Evolutionary conservation across 495 filamentous ascomycete genomes (phyloP).

Genomic region (Terfezia boudieri): DNA sequence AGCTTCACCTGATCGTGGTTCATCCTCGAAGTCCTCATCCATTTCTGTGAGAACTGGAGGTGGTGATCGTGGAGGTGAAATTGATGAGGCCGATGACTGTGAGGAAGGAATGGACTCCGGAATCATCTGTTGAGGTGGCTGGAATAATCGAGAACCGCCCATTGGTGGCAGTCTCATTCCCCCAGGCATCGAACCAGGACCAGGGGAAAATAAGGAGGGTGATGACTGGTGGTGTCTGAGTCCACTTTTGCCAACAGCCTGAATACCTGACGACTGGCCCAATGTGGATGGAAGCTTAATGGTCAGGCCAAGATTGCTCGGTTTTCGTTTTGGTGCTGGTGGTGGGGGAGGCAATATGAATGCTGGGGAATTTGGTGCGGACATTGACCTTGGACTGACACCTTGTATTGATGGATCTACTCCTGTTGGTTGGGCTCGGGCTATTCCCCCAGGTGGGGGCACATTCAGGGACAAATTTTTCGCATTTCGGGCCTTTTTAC

Average conservation of each 20-base stretch:
- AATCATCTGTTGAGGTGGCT: conserved; percentile 10
- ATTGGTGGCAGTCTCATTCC: conserved; percentile 41
- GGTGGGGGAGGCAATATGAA: conserved; percentile 57
- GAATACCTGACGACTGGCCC: conserved; percentile 20
- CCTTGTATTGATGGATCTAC: conserved; percentile 27
- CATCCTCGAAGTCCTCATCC: conserved; percentile 36
- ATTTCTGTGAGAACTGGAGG: conserved; percentile 17
- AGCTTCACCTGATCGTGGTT: conserved; percentile 56
- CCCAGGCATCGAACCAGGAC: conserved; percentile 33
- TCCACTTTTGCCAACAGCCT: conserved; percentile 16
- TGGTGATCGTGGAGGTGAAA: conserved; percentile 13
- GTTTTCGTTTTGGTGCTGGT: conserved; percentile 41
- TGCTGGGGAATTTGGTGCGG: conserved; percentile 58
- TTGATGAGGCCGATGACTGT: conserved; percentile 13
- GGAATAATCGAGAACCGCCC: conserved; percentile 11
- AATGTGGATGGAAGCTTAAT: conserved; percentile 37
- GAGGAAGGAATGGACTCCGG: conserved; percentile 6
- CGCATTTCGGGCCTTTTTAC: conserved; percentile 60
- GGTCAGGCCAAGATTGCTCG: conserved; percentile 53
- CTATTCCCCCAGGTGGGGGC: conserved; percentile 27
- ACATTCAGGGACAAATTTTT: conserved; percentile 86
- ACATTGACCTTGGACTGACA: conserved; percentile 27
- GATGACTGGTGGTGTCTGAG: conserved; percentile 49
- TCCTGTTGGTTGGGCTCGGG: conserved; percentile 25
- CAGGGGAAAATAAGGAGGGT: conserved; percentile 40